Conservation (phyloP, 2,329 filamentous ascomycete genomes). For the Beauveria sp. region DNA sequence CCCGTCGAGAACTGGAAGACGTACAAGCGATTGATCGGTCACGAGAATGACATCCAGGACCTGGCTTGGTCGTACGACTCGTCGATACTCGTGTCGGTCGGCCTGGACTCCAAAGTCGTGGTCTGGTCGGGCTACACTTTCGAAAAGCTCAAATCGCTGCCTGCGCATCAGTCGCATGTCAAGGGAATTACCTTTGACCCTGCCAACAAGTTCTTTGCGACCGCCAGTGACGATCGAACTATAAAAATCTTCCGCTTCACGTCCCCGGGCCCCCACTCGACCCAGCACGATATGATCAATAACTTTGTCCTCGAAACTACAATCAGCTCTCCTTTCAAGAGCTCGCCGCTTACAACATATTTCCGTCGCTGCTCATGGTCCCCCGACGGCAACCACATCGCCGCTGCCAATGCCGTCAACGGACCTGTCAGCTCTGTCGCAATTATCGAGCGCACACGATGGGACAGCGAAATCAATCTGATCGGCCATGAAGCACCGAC, state of each 20-base stretch:
- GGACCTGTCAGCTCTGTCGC: conserved; percentile 95
- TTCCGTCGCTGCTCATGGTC: conserved; percentile 97
- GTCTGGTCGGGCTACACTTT: conserved; percentile 98
- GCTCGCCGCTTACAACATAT: conserved; percentile 91
- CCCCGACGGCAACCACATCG: conserved; percentile 93
- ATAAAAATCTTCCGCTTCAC: conserved; percentile 97
- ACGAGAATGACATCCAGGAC: conserved; percentile 98
- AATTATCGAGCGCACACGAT: conserved; percentile 83
- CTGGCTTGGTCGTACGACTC: conserved; percentile 95
- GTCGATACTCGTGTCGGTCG: conserved; percentile 90
- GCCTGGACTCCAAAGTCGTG: conserved; percentile 93
- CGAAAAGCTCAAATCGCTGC: conserved; percentile 90
- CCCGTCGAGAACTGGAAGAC: conserved; percentile 98
- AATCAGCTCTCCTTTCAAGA: conserved; percentile 78
- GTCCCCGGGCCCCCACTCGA: conserved; percentile 82
- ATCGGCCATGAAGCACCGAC: conserved; percentile 96
- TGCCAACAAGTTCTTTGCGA: conserved; percentile 98
- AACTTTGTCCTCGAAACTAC: conserved; percentile 95
- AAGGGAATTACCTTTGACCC: conserved; percentile 98
- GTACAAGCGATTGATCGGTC: conserved; percentile 82
- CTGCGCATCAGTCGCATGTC: conserved; percentile 92
- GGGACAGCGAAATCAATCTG: conserved; percentile 95
- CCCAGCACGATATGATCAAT: conserved; percentile 88
- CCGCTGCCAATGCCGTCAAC: conserved; percentile 93
- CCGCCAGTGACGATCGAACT: conserved; percentile 90